phyloP scores from a whole-genome alignment of 164 flowering plant genomes.

The Litsea cubeba region DNA sequence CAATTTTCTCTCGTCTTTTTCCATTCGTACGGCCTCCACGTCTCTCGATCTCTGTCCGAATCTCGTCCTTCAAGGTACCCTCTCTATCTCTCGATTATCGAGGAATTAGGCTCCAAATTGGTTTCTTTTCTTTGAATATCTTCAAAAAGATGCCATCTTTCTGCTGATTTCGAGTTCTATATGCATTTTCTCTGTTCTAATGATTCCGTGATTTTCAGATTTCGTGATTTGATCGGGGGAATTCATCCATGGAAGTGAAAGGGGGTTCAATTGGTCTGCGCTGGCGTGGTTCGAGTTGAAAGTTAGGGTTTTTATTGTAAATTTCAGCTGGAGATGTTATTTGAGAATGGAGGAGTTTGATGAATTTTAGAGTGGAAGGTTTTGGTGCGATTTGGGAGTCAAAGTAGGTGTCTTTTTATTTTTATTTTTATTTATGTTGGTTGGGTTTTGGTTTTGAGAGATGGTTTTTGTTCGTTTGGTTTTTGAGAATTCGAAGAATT shows the following conservation, averaged over 20 bases:
- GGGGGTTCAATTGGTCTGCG: background rate
- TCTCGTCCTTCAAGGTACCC: background rate
- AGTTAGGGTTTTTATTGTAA: background rate
- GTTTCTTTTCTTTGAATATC: background rate
- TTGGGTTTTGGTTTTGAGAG: background rate
- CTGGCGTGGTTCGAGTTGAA: background rate
- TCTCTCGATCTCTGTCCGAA: background rate
- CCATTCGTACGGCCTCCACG: background rate
- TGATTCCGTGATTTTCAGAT: background rate
- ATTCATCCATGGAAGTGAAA: background rate
- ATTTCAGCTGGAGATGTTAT: background rate
- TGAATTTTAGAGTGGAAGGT: background rate
- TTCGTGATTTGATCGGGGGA: background rate
- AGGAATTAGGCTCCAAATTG: background rate
- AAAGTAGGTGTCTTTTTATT: background rate
- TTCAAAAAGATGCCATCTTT: background rate
- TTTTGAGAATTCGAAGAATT: background rate
- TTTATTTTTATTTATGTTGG: background rate
- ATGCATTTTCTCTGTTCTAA: background rate
- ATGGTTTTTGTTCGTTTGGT: constrained; percentile 1
- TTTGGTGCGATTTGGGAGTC: background rate
- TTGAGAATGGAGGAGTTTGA: background rate
- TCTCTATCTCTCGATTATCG: background rate
- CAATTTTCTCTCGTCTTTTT: background rate
- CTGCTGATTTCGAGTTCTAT: background rate